These are phyloP conservation scores for Sarcodon aspratus DNA, from an alignment of 768 basidiomycete genomes.

Conservation along the genomic window DNA sequence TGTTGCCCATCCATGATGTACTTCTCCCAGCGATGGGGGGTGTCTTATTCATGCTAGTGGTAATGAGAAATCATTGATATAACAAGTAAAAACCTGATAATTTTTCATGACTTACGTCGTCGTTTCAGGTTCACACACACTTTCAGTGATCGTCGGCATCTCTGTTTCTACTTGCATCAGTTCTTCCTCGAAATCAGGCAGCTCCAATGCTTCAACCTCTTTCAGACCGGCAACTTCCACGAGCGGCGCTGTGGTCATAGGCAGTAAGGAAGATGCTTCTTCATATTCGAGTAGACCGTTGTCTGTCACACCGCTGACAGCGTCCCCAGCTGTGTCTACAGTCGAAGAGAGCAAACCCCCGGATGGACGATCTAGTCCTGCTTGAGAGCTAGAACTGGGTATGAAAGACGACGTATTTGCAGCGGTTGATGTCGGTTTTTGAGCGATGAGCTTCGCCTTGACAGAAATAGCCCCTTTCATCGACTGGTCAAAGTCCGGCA, in stretches of 20 bases:
- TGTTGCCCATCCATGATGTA: neutral
- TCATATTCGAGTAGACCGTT: no score
- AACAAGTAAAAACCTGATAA: no score
- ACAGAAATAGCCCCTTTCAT: constrained; percentile 31
- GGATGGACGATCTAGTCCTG: no score
- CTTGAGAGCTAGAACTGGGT: no score
- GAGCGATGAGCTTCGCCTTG: constrained; percentile 31
- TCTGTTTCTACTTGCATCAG: neutral
- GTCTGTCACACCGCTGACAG: no score
- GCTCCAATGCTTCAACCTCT: neutral
- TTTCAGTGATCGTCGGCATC: neutral
- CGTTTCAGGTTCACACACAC: neutral
- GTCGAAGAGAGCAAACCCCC: no score
- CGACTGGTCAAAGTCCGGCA: constrained; percentile 6
- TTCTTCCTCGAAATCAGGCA: neutral
- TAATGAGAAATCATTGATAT: neutral
- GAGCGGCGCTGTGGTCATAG: neutral
- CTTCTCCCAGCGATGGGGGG: neutral
- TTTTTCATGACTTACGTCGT: neutral
- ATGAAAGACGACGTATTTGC: no score
- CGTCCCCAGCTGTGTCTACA: no score
- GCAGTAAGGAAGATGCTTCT: no score
- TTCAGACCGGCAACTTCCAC: neutral
- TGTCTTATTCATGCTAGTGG: neutral
- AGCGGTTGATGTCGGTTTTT: no score